Percentiles rank a stretch among this genome's conserved stretches.
These are phyloP conservation scores for Saprolegnia diclina DNA, from an alignment of 352 stramenopile species.

Conservation along the genomic window DNA sequence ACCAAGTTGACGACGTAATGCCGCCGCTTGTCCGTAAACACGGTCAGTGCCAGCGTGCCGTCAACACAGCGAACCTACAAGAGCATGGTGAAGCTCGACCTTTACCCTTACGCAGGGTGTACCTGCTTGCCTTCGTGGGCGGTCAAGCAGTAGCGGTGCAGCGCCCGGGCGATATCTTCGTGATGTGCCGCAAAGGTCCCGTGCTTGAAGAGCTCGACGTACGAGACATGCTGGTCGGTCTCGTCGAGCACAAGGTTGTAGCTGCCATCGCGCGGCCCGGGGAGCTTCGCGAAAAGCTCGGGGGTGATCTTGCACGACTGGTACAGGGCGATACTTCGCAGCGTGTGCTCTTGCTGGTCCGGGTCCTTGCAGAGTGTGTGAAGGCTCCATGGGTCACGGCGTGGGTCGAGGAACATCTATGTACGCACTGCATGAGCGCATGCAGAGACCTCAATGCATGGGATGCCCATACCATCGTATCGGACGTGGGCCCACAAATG, in stretches of 20 bases:
- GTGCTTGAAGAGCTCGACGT: slow-evolving; percentile 20
- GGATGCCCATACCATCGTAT: not conserved
- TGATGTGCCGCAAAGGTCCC: slow-evolving; percentile 9
- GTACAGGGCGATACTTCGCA: slow-evolving; percentile 1
- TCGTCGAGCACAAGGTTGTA: slow-evolving; percentile 20
- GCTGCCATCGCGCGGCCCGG: not conserved
- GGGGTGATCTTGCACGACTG: slow-evolving; percentile 20
- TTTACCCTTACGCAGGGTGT: not conserved
- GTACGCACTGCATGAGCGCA: not conserved
- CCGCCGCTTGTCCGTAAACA: not conserved
- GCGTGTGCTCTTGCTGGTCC: not conserved
- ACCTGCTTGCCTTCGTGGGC: not conserved
- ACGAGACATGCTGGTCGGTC: slow-evolving; percentile 9
- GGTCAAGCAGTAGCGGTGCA: slow-evolving; percentile 7
- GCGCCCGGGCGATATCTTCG: not conserved
- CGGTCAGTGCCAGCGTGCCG: slow-evolving; percentile 9
- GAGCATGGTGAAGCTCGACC: no score
- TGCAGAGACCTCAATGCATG: not conserved
- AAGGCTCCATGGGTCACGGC: slow-evolving; percentile 8
- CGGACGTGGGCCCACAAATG: not conserved
- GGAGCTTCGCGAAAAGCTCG: slow-evolving; percentile 11
- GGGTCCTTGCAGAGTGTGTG: slow-evolving; percentile 16
- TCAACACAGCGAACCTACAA: not conserved
- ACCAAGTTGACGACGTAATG: slow-evolving; percentile 11
- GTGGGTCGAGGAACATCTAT: slow-evolving; percentile 23